Evolutionary conservation across 2,329 filamentous ascomycete genomes (phyloP).

Genomic region (Didymella lethalis): DNA sequence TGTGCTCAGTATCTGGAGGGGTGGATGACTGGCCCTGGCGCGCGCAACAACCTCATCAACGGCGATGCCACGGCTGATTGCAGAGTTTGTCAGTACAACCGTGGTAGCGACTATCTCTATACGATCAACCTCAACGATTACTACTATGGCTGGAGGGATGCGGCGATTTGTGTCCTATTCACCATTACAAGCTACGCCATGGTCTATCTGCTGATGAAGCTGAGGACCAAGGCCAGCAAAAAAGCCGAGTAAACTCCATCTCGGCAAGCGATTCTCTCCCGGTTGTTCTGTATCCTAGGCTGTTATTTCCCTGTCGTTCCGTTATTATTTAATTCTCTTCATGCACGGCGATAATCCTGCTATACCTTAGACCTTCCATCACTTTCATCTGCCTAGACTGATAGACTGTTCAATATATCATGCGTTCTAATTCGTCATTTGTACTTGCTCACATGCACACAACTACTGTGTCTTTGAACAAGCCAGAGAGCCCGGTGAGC

Average conservation of each 20-base stretch:
- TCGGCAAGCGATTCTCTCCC: neutral
- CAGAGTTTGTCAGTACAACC: slow-evolving; percentile 66
- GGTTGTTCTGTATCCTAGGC: neutral
- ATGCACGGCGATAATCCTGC: neutral
- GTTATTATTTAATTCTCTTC: neutral
- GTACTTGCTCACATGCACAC: no score
- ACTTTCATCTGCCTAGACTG: neutral
- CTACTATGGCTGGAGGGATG: slow-evolving; percentile 72
- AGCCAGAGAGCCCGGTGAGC: no score
- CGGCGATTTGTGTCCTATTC: slow-evolving; percentile 66
- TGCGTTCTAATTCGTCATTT: neutral
- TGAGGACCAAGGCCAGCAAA: slow-evolving; percentile 53
- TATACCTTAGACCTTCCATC: neutral
- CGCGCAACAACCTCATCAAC: slow-evolving; percentile 52
- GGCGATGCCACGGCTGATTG: slow-evolving; percentile 65
- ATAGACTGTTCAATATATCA: neutral
- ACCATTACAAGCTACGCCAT: slow-evolving; percentile 62
- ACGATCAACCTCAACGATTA: slow-evolving; percentile 68
- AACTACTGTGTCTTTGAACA: no score
- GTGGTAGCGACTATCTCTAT: slow-evolving; percentile 66
- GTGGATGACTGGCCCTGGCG: slow-evolving; percentile 61
- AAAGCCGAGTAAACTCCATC: slow-evolving; percentile 43
- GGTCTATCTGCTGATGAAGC: slow-evolving; percentile 56
- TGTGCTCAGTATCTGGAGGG: slow-evolving; percentile 65
- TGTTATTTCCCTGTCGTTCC: neutral